phyloP scores from a whole-genome alignment of 2,329 filamentous ascomycete species.

The Colletotrichum sp. region DNA sequence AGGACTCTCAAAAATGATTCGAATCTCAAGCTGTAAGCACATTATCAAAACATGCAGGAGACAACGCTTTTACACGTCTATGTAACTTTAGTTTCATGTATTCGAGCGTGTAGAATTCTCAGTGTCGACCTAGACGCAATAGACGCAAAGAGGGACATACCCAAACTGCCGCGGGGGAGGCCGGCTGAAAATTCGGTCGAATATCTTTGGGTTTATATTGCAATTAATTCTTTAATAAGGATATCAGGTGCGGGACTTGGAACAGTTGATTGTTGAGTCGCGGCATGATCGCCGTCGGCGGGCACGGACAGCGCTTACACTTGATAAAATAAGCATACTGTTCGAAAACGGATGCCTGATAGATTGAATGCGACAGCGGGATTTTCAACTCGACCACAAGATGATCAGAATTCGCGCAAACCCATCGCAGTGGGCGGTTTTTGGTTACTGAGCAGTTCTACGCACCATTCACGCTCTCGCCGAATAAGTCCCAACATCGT shows the following conservation, averaged over 20 bases:
- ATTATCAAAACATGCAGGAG: background rate
- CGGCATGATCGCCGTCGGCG: background rate
- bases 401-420: background rate
- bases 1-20: background rate
- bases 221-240: background rate
- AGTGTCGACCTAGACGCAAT: background rate
- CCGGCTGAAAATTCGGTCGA: background rate
- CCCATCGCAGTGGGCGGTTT: background rate
- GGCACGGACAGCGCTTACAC: background rate
- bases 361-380: background rate
- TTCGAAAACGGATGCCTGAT: background rate
- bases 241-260: background rate
- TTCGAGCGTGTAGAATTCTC: background rate
- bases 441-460: background rate
- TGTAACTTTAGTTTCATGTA: background rate
- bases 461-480: background rate
- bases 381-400: background rate
- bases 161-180: background rate
- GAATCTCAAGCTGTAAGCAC: background rate
- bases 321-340: background rate
- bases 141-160: background rate
- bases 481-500: background rate
- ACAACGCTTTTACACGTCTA: background rate
- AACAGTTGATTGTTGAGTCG: background rate
- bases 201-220: background rate